phyloP scores from a whole-genome alignment of 495 filamentous ascomycete species.

The Rostrohypoxylon terebratum region DNA sequence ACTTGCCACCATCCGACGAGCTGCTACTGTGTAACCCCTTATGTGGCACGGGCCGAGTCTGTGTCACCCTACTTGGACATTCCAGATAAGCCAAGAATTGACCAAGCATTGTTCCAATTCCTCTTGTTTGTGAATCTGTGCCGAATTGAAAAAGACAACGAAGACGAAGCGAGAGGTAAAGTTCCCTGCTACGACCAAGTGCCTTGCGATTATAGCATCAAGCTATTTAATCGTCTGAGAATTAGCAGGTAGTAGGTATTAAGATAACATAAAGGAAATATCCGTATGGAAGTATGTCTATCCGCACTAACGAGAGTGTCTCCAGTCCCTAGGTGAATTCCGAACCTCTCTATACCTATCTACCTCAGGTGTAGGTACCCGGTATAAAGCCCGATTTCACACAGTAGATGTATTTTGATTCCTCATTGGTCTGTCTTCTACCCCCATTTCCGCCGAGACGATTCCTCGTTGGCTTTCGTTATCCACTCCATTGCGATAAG shows the following conservation, averaged over 20 bases:
- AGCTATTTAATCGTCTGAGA: neutral
- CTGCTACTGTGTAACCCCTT: neutral
- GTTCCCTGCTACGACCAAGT: neutral
- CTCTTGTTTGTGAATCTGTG: neutral
- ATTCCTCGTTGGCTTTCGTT: slow-evolving; percentile 42
- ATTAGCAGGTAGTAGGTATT: neutral
- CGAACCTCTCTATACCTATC: neutral
- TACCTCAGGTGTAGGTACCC: neutral
- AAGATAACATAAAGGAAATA: slow-evolving; percentile 20
- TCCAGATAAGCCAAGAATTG: neutral
- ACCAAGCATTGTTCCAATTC: no score
- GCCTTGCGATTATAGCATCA: neutral
- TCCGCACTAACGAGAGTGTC: neutral
- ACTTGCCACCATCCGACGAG: neutral
- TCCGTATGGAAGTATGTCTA: slow-evolving; percentile 9
- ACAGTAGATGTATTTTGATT: slow-evolving; percentile 17
- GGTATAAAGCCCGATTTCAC: neutral
- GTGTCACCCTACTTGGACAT: neutral
- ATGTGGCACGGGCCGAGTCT: neutral
- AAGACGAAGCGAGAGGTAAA: neutral
- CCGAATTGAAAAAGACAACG: neutral
- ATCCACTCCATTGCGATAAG: slow-evolving; percentile 5
- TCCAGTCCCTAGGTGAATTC: neutral
- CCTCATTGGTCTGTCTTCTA: neutral
- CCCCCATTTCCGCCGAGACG: slow-evolving; percentile 21